phyloP scores from a whole-genome alignment of 306 rosid species.

The Delonix regia region DNA sequence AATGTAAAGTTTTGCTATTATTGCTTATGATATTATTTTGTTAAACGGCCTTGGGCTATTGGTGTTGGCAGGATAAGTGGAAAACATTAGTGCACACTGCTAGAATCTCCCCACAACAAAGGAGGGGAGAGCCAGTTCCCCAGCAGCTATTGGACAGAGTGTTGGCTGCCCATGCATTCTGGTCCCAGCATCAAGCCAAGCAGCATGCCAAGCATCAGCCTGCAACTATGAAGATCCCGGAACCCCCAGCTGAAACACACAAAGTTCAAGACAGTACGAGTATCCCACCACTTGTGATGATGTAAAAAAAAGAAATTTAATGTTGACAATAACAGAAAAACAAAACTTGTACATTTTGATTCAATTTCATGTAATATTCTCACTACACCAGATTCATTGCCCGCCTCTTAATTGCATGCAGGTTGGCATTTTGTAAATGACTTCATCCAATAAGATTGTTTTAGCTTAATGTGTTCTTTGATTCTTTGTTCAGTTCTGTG shows the following conservation, averaged over 20 bases:
- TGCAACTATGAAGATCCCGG: conserved; percentile 56
- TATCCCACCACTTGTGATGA: conserved; percentile 43
- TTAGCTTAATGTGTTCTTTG: conserved; percentile 54
- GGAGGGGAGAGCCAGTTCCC: conserved; percentile 97
- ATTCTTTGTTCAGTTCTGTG: conserved; percentile 49
- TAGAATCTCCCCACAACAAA: conserved; percentile 83
- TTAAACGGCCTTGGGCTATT: neutral
- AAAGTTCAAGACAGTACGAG: conserved; percentile 30
- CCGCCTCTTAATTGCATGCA: conserved; percentile 41
- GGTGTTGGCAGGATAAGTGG: conserved; percentile 82
- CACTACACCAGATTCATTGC: conserved; percentile 69
- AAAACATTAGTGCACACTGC: conserved; percentile 97
- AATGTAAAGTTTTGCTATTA: neutral
- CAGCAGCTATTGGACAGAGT: conserved; percentile 90
- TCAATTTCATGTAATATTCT: conserved; percentile 71
- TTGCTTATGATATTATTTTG: neutral
- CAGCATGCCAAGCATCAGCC: conserved; percentile 69
- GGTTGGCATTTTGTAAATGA: conserved; percentile 81
- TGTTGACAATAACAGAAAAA: conserved; percentile 57
- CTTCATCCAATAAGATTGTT: conserved; percentile 69
- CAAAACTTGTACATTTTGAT: conserved; percentile 74
- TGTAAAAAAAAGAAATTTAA: conserved; percentile 54
- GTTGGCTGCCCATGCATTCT: conserved; percentile 82
- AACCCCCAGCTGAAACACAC: conserved; percentile 46
- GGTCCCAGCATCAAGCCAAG: conserved; percentile 91